phyloP scores from a whole-genome alignment of 2,329 filamentous ascomycete genomes.

The Colletotrichum siamense region DNA sequence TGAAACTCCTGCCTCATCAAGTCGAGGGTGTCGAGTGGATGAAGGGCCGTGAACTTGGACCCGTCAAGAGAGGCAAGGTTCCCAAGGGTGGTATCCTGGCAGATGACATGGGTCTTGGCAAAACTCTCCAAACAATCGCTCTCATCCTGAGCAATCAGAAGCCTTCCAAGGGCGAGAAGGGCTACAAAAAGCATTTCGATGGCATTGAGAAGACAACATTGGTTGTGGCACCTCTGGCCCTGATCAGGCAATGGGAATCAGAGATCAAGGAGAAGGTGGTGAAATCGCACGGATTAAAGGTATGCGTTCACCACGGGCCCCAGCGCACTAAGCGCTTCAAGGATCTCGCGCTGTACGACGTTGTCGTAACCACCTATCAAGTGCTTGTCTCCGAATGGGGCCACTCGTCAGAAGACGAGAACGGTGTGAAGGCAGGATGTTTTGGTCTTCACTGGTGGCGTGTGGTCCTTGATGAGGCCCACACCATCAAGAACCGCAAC shows the following conservation, averaged over 20 bases:
- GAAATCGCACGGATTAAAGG: conserved; percentile 72
- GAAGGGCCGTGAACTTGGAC: conserved; percentile 87
- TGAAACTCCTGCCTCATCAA: conserved; percentile 91
- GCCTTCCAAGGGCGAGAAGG: conserved; percentile 62
- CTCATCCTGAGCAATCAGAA: conserved; percentile 85
- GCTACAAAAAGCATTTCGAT: conserved; percentile 72
- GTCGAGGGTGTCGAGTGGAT: conserved; percentile 96
- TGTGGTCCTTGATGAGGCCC: conserved; percentile 93
- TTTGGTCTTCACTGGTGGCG: conserved; percentile 96
- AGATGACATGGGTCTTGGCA: conserved; percentile 96
- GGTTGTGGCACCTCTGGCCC: conserved; percentile 88
- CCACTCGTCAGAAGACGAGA: conserved; percentile 65
- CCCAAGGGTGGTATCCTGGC: conserved; percentile 95
- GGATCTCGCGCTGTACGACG: conserved; percentile 84
- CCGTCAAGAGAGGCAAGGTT: conserved; percentile 78
- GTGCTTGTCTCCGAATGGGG: conserved; percentile 91
- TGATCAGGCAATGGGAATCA: conserved; percentile 97
- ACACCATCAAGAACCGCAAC: conserved; percentile 98
- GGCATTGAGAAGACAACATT: conserved; percentile 80
- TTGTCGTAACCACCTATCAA: conserved; percentile 97
- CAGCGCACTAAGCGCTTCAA: conserved; percentile 79
- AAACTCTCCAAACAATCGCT: conserved; percentile 93
- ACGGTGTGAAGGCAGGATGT: conserved; percentile 76
- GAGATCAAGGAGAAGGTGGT: conserved; percentile 87
- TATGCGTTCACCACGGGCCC: conserved; percentile 90